Evolutionary conservation across 148 eudicot species (phyloP).

Genomic region (Vaccinium myrtillus): DNA sequence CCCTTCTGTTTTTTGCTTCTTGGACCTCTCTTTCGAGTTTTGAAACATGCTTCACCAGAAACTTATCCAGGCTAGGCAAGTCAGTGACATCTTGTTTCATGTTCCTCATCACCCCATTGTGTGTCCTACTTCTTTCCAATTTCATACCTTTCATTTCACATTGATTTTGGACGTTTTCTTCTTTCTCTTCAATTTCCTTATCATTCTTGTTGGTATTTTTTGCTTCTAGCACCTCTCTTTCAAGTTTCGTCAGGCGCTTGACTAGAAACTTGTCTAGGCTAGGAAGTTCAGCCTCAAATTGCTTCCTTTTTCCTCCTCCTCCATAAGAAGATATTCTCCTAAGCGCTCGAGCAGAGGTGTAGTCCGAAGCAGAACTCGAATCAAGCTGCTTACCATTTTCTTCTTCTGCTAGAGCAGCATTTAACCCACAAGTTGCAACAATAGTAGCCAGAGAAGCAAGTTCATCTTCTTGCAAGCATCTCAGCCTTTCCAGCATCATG

Average conservation of each 20-base stretch:
- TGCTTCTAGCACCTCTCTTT: constrained; percentile 78
- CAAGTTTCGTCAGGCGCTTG: constrained; percentile 72
- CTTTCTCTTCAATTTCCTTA: constrained; percentile 10
- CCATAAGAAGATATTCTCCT: constrained; percentile 16
- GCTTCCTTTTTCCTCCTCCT: constrained; percentile 36
- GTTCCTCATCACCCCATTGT: constrained; percentile 15
- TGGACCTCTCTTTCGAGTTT: constrained; percentile 72
- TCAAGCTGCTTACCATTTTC: constrained; percentile 28
- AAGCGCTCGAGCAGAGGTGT: constrained; percentile 19
- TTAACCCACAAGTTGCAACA: constrained; percentile 90
- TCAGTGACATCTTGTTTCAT: constrained; percentile 39
- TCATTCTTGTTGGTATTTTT: constrained; percentile 57
- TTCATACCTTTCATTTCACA: constrained; percentile 25
- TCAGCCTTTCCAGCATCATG: constrained; percentile 80
- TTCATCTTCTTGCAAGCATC: constrained; percentile 74
- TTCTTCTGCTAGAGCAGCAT: constrained; percentile 71
- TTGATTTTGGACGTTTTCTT: constrained; percentile 14
- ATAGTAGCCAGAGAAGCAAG: constrained; percentile 90
- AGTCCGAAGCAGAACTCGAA: constrained; percentile 18
- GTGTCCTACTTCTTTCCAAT: constrained; percentile 10
- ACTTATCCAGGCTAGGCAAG: constrained; percentile 70
- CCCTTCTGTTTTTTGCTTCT: constrained; percentile 57
- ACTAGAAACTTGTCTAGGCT: constrained; percentile 80
- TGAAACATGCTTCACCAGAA: constrained; percentile 61
- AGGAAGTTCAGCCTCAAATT: constrained; percentile 52